A percentile compares a stretch with the other conserved stretches of the same genome.
Conservation (phyloP, 805 yeast species). For the Torulaspora quercuum region DNA sequence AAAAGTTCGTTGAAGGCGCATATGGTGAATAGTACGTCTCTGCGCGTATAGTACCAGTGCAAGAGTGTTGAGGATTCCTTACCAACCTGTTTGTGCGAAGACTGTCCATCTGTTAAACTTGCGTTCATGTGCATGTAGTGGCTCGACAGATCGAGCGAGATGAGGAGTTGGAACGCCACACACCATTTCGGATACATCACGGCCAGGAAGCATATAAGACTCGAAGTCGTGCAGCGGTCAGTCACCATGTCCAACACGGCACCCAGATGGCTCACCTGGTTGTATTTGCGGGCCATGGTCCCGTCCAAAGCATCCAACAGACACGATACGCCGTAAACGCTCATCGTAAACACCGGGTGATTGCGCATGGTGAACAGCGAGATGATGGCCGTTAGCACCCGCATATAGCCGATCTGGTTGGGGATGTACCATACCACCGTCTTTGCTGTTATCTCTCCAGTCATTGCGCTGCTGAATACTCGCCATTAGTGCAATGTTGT, state of each 20-base stretch:
- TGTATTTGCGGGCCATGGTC: slow-evolving; percentile 81
- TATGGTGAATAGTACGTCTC: slow-evolving; percentile 76
- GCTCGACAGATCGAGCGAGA: slow-evolving; percentile 83
- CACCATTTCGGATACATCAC: slow-evolving; percentile 64
- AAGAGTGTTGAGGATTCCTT: slow-evolving; percentile 67
- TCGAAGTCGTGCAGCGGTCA: slow-evolving; percentile 93
- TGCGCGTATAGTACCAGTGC: slow-evolving; percentile 81
- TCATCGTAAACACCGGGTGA: slow-evolving; percentile 76
- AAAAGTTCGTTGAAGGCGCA: slow-evolving; percentile 93
- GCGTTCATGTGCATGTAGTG: slow-evolving; percentile 99
- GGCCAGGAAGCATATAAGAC: slow-evolving; percentile 83
- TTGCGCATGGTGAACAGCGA: slow-evolving; percentile 79
- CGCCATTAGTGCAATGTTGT: too few species aligned
- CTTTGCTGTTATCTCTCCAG: slow-evolving; percentile 37
- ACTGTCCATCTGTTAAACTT: slow-evolving; percentile 71
- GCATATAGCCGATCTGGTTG: slow-evolving; percentile 82
- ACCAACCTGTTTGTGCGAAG: slow-evolving; percentile 79
- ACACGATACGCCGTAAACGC: slow-evolving; percentile 82
- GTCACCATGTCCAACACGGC: slow-evolving; percentile 99
- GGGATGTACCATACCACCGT: slow-evolving; percentile 81
- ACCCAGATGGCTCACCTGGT: slow-evolving; percentile 89
- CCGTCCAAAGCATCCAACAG: slow-evolving; percentile 96
- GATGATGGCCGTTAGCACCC: slow-evolving; percentile 76
- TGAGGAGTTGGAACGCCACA: slow-evolving; percentile 70
- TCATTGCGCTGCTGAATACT: too few species aligned